Evolutionary conservation across 106 monocot species (phyloP), one percentile per base, ranked within the genome.

Genomic region (Ottelia alismoides): DNA sequence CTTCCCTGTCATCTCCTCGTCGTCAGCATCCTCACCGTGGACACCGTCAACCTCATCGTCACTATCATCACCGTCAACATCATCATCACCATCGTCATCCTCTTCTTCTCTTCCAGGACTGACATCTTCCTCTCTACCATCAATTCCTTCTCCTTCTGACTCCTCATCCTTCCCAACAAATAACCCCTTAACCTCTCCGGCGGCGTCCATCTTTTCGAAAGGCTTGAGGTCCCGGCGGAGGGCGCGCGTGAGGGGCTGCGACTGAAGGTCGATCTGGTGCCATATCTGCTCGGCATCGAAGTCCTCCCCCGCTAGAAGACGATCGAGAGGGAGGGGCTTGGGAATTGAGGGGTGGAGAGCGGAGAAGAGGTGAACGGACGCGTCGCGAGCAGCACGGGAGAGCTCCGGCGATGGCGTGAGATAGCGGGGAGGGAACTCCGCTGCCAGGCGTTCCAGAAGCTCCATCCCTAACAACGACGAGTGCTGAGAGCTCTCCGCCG

Each of bases 241-340:
- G 3, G 30, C 51, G 40, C 46, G 49, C 1, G 27, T 17, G 27
- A 28, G 14, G 20, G 61, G 61, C n/a, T 58, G 65, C 46, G 66
- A 70, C 29, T 83, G 51, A 28, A 80, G 67, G 19, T 93, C 83
- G 52, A 93, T 74, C 80, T 93, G 92, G 43, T 62, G 63, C 92
- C 92, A 93, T 58, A 96, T 84, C 73, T 88, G 92, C 76, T 88
- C 96, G 16, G 85, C 85, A 45, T 89, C 96, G 50, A 89, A 98
- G 43, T 19, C 52, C 6, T 78, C 81, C 23, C 64, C 78, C 18
- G 46, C 65, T 45, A 88, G 60, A 30, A 96, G 80, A 10, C 30
- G 53, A 17, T 78, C 76, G 24, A 96, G 28, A 1, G 88, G 78
- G 14, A 73, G 60, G 0, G 67, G 2, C 28, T 82, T 74, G 3